phyloP scores from a whole-genome alignment of 1,139 yeast species.

The Hemisphaericaspora subhashii region DNA sequence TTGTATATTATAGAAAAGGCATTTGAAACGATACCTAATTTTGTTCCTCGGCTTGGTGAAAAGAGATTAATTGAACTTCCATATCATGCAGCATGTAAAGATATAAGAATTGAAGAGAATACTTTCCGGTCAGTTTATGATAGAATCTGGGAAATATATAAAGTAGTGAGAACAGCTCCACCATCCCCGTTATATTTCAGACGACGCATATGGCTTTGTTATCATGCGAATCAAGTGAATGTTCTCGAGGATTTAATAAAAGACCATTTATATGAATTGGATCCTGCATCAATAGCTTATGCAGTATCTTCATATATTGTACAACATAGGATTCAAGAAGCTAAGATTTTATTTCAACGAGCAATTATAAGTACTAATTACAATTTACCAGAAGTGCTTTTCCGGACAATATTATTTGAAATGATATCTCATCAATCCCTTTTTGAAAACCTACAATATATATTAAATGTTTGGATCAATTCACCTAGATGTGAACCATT shows the following conservation, averaged over 20 bases:
- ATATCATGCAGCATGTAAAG: background rate
- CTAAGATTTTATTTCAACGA: conserved; percentile 23
- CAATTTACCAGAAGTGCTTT: conserved; percentile 23
- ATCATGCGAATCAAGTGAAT: conserved; percentile 31
- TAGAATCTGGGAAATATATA: background rate
- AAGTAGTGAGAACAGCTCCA: background rate
- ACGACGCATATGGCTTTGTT: conserved; percentile 29
- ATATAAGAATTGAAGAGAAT: background rate
- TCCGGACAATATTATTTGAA: conserved; percentile 29
- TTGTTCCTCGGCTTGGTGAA: background rate
- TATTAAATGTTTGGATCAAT: conserved; percentile 31
- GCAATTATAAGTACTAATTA: conserved; percentile 12
- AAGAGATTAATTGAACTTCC: background rate
- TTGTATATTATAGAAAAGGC: conserved; percentile 1
- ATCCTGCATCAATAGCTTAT: conserved; percentile 30
- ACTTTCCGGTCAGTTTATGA: background rate
- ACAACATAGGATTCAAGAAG: conserved; percentile 35
- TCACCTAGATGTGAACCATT: conserved; percentile 25
- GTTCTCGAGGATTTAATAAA: conserved; percentile 22
- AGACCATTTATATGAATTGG: conserved; percentile 17
- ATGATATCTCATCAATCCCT: conserved; percentile 31
- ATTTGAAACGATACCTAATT: background rate
- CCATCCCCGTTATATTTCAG: background rate
- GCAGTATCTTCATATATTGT: conserved; percentile 29
- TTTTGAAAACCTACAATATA: conserved; percentile 30